Conservation (phyloP, 352 stramenopile species). For the Pythium pyrilobum region DNA sequence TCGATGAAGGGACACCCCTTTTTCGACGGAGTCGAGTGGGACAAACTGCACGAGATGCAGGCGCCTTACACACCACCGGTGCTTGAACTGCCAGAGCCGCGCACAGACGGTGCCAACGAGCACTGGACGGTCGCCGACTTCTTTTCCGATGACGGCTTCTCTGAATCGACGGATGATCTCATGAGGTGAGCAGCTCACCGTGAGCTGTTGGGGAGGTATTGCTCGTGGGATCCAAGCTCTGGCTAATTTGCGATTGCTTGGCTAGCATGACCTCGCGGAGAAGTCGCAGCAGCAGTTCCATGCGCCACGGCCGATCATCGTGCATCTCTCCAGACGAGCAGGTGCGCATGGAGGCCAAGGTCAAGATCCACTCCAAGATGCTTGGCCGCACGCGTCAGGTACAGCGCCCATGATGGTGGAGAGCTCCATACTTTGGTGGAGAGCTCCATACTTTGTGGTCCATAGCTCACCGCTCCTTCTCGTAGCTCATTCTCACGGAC, state of each 20-base stretch:
- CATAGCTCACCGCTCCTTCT: too few relatives aligned
- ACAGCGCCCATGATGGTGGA: not conserved
- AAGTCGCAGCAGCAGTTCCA: slow-evolving; percentile 61
- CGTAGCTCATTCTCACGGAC: slow-evolving; percentile 74
- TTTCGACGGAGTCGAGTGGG: slow-evolving; percentile 78
- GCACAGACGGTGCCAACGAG: slow-evolving; percentile 52
- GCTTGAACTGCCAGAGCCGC: slow-evolving; percentile 51
- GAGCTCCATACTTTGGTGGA: too few relatives aligned
- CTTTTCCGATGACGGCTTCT: slow-evolving; percentile 73
- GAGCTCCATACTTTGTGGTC: not conserved
- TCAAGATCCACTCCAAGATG: slow-evolving; percentile 78
- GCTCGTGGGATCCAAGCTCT: too few relatives aligned
- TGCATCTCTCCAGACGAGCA: slow-evolving; percentile 67
- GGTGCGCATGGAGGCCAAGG: slow-evolving; percentile 60
- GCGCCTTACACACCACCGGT: slow-evolving; percentile 54
- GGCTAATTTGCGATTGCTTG: too few relatives aligned
- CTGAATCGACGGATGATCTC: slow-evolving; percentile 63
- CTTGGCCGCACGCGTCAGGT: slow-evolving; percentile 73
- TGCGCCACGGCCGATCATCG: slow-evolving; percentile 39
- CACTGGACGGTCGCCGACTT: slow-evolving; percentile 81
- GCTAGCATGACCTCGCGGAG: slow-evolving; percentile 23
- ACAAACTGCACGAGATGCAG: slow-evolving; percentile 39
- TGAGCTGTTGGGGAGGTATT: too few relatives aligned
- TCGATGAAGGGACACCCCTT: slow-evolving; percentile 56
- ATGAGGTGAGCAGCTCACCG: slow-evolving; percentile 43